Percentiles rank a stretch among this genome's conserved stretches.
These are phyloP conservation scores for Neofusicoccum parvum DNA, from an alignment of 2,329 filamentous ascomycete genomes.

Conservation along the genomic window DNA sequence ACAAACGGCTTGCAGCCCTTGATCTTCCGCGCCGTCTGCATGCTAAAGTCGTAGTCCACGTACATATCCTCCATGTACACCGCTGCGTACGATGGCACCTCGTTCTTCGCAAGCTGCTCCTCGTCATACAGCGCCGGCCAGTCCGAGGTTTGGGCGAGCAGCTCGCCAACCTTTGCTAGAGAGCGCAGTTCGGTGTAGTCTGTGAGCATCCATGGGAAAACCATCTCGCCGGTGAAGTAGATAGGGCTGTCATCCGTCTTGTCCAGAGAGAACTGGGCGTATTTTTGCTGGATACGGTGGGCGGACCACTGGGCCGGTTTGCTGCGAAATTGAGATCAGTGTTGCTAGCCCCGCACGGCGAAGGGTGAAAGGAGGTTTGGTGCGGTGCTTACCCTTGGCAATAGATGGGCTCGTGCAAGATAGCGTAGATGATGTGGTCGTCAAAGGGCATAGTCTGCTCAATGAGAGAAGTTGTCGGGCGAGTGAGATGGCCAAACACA, in stretches of 20 bases:
- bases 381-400: slow-evolving; percentile 62
- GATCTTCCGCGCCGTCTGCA: slow-evolving; percentile 73
- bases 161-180: slow-evolving; percentile 68
- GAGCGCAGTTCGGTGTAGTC: slow-evolving; percentile 74
- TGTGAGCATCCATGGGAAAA: slow-evolving; percentile 80
- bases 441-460: slow-evolving; percentile 73
- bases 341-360: too few relatives aligned
- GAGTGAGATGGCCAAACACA: slow-evolving; percentile 73
- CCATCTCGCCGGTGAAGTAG: slow-evolving; percentile 90
- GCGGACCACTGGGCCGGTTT: slow-evolving; percentile 67
- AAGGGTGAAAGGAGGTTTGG: slow-evolving; percentile 27
- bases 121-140: slow-evolving; percentile 81
- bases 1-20: slow-evolving; percentile 78
- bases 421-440: slow-evolving; percentile 76
- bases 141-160: slow-evolving; percentile 66
- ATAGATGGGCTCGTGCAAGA: slow-evolving; percentile 88
- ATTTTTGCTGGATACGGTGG: slow-evolving; percentile 59
- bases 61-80: slow-evolving; percentile 91
- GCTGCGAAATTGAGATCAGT: neutral
- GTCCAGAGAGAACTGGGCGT: slow-evolving; percentile 51
- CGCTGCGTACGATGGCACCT: slow-evolving; percentile 83
- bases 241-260: slow-evolving; percentile 55
- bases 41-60: slow-evolving; percentile 75
- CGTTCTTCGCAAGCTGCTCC: slow-evolving; percentile 71
- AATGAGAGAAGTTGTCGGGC: slow-evolving; percentile 68